A percentile compares a stretch with the other conserved stretches of the same genome.
Conservation (phyloP, 1,139 yeast genomes). For the Citeromyces siamensis region DNA sequence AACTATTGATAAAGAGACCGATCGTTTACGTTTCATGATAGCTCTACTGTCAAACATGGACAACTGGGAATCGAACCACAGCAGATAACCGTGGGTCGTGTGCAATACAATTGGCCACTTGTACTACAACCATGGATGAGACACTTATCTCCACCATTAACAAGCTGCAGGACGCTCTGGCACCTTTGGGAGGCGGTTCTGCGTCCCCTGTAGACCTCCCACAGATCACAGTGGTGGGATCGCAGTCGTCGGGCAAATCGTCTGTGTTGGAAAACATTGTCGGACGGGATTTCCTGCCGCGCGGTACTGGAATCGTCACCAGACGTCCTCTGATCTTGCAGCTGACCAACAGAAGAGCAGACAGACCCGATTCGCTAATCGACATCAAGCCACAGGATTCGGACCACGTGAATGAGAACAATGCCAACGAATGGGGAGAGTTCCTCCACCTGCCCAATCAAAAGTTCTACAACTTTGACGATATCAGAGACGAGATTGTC, state of each 20-base stretch:
- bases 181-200: conserved; percentile 85
- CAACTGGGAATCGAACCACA: no score
- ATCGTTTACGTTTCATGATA: no score
- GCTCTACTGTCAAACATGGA: no score
- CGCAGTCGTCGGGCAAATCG: conserved; percentile 90
- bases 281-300: conserved; percentile 88
- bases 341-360: conserved; percentile 55
- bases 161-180: conserved; percentile 87
- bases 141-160: conserved; percentile 82
- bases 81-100: conserved; percentile 1
- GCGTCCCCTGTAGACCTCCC: conserved; percentile 84
- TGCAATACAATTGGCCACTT: conserved; percentile 3
- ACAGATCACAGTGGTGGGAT: conserved; percentile 93
- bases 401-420: conserved; percentile 52
- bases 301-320: conserved; percentile 95
- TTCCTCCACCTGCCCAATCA: conserved; percentile 87
- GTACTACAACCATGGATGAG: conserved; percentile 56
- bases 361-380: conserved; percentile 18
- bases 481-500: conserved; percentile 83
- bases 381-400: conserved; percentile 24
- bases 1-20: no score
- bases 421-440: conserved; percentile 96
- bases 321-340: conserved; percentile 85
- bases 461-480: conserved; percentile 81
- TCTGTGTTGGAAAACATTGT: conserved; percentile 91